phyloP scores from a whole-genome alignment of 257 asterid genomes.

The Ajuga chamaepitys region DNA sequence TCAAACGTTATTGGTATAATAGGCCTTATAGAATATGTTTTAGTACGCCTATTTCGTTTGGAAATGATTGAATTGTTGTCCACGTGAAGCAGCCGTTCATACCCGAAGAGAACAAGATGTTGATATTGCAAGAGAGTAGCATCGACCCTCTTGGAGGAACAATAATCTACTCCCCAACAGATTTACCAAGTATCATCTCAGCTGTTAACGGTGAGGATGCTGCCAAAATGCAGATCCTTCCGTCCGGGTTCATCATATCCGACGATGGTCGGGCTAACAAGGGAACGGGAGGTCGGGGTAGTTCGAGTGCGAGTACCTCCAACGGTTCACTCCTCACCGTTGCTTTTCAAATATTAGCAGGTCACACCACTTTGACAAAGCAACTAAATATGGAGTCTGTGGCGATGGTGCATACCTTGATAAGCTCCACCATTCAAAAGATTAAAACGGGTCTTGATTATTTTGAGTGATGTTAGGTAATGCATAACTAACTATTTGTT shows the following conservation, averaged over 20 bases:
- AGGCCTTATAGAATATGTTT: too few relatives aligned
- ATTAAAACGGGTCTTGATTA: conserved; percentile 31
- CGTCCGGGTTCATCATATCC: conserved; percentile 61
- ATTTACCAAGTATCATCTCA: conserved; percentile 16
- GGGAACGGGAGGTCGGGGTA: conserved; percentile 21
- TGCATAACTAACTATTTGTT: too few relatives aligned
- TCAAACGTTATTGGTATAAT: too few relatives aligned
- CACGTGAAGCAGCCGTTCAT: conserved; percentile 33
- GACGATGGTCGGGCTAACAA: conserved; percentile 29
- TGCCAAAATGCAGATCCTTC: conserved; percentile 32
- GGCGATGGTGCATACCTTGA: conserved; percentile 30
- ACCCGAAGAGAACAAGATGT: conserved; percentile 34
- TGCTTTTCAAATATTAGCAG: conserved; percentile 42
- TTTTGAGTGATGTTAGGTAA: not conserved
- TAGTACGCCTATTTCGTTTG: too few relatives aligned
- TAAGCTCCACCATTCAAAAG: conserved; percentile 44
- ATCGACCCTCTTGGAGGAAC: conserved; percentile 41
- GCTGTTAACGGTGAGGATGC: conserved; percentile 39
- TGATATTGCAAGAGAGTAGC: conserved; percentile 59
- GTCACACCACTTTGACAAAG: conserved; percentile 19
- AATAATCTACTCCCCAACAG: conserved; percentile 46
- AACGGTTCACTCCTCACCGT: conserved; percentile 50
- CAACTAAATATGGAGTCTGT: conserved; percentile 41
- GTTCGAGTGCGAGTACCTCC: not conserved
- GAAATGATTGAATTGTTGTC: not conserved